Evolutionary conservation across 2,329 filamentous ascomycete species (phyloP), one percentile per base, ranked within the genome.

Genomic region (Aulographum hederae): DNA sequence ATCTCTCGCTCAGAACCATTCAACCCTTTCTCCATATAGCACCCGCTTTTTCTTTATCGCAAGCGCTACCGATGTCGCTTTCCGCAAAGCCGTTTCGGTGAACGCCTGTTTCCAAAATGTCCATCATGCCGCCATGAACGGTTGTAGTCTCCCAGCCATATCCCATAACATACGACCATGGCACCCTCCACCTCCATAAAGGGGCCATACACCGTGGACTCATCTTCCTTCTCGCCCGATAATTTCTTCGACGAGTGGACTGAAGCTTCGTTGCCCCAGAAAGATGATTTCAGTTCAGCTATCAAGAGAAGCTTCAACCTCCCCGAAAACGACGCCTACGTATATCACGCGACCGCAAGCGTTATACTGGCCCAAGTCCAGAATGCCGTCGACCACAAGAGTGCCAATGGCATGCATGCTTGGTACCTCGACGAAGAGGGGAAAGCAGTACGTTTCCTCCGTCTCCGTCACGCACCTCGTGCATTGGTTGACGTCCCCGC

Each of bases 331-430:
- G 63, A 67, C 41, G 48, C 47, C 32, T 68, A 66, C 39, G 51
- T 56, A 15, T 69, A 69, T 39, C 55, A 57, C 35, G 64, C 65
- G 11, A 54, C 55, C 10, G 60, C 61, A 4, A 56, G 56, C 35
- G 64, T 66, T 12, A 65, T 60, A 1, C 50, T 69, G 2, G 44
- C 52, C 3, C 56, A 62, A 35, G 62, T 58, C 2, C 62, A 68
- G 42, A 50, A 48, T 32, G 62, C 63, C 14, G 52, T 67, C 30
- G 48, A 55, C 8, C 54, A 53, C 25, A 63, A 63, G 6, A 49
- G 51, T 8, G 44, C 50, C n/a, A 48, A 58, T 33, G 57, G 58
- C 2, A 41, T 68, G 26, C 63, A 65, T 36, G 56, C 48, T 14
- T 68, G 64, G 63, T 68, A 68, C 38, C 44, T 50, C 23, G 57